Evolutionary conservation across 2,329 filamentous ascomycete genomes (phyloP).

Genomic region (Colletotrichum sp.): DNA sequence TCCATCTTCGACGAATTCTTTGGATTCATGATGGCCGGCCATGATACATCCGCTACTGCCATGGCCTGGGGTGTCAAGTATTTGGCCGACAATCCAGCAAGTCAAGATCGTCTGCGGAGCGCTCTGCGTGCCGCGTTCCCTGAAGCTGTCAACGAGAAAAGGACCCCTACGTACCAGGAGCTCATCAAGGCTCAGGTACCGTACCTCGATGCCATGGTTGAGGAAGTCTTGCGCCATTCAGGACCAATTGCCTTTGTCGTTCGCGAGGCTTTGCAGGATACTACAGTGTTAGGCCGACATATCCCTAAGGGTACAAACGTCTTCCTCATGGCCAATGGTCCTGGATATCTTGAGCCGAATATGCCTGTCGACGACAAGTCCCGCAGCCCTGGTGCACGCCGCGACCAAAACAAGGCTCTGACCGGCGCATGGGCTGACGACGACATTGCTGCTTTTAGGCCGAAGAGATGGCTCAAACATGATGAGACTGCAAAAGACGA

Average conservation of each 20-base stretch:
- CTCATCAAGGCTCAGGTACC: conserved; percentile 25
- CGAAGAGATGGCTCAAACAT: conserved; percentile 24
- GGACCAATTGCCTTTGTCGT: conserved; percentile 21
- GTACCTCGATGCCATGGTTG: conserved; percentile 35
- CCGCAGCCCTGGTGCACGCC: conserved; percentile 10
- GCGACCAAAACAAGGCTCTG: neutral
- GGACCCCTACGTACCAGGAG: conserved; percentile 27
- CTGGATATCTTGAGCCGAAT: conserved; percentile 29
- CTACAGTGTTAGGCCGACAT: conserved; percentile 32
- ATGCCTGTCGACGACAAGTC: conserved; percentile 29
- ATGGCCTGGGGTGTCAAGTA: conserved; percentile 26
- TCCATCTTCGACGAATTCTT: neutral
- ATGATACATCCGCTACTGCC: neutral
- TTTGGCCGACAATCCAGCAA: conserved; percentile 10
- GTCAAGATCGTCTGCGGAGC: conserved; percentile 26
- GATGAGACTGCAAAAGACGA: neutral
- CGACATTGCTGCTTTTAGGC: conserved; percentile 17
- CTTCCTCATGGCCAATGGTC: conserved; percentile 28
- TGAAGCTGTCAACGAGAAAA: conserved; percentile 21
- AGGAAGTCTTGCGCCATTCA: conserved; percentile 34
- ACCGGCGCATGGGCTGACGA: conserved; percentile 2
- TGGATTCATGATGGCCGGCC: conserved; percentile 1
- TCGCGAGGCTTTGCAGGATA: conserved; percentile 30
- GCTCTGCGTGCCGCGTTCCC: conserved; percentile 21
- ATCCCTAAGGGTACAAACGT: conserved; percentile 39